Base-by-base conservation (phyloP, 2,329 filamentous ascomycete species). In the Fusarium sambucinum region DNA sequence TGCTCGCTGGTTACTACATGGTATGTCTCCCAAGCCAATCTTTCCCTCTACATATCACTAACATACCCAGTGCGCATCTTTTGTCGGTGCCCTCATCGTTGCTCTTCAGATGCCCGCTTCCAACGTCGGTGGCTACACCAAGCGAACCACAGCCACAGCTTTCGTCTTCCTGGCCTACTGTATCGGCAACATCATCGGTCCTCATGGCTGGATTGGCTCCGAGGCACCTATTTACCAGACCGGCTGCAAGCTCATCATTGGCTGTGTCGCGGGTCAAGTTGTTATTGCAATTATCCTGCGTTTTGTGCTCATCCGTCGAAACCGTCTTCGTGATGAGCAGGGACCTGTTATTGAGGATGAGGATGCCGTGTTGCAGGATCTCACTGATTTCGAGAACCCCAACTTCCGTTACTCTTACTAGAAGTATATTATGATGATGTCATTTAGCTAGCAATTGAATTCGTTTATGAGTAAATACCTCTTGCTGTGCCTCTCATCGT, bases 1-100 rank as follows among this genome's bases (percentile, higher is more conserved):
- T 85, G 0, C 75, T 87, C 0, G 78, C 84, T 25, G 84, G 82
- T 1, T 86, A 86, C 70, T 88, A 87, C 69, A 82, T 87, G 59
- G 72, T 79, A 63, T 46, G 68, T 38, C 5, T 13, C 6, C 8
- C 29, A 10, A 10, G 3, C 5, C 3, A 2, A 9, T 1, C 7
- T 21, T 6, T 0, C 5, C 23, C n/a, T 13, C 12, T 21, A 19
- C 6, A 12, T 11, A 0, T 11, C 1, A 4, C n/a, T 30, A 32
- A 51, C 17, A 5, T 2, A 23, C 30, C 13, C 13, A 74, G 72
- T 74, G 72, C n/a, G 78, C 83, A 0, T 77, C 81, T 1, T 87
- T 81, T 50, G 84, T 88, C 4, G 80, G 83, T 2, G 82, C 83
- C 5, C 77, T 88, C n/a, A 85, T 87, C 1, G 77, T 87, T 3